A percentile compares a stretch with the other conserved stretches of the same genome.
Evolutionary conservation across 1,284 basidiomycete species (phyloP).

Genomic region (Tilletia horrida): DNA sequence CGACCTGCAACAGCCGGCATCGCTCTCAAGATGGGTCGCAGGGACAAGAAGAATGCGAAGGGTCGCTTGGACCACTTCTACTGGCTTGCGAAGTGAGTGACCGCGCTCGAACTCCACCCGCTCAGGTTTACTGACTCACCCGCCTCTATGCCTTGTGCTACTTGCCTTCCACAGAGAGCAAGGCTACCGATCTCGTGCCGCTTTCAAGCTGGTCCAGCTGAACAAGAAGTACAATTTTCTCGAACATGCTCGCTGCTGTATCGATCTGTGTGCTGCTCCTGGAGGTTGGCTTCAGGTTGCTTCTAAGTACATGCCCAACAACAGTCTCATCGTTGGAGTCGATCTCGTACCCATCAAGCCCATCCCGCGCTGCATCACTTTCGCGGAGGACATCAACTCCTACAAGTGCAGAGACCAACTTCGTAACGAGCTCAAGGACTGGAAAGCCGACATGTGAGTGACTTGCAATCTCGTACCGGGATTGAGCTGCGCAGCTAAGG

Average conservation of each 20-base stretch:
- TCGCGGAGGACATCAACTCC: conserved; percentile 93
- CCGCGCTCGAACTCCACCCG: not conserved
- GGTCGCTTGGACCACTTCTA: conserved; percentile 54
- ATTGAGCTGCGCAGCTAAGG: not conserved
- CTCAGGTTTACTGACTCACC: not conserved
- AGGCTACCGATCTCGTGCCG: conserved; percentile 97
- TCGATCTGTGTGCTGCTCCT: conserved; percentile 97
- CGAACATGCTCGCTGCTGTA: conserved; percentile 84
- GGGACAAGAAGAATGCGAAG: conserved; percentile 22
- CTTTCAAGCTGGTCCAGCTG: conserved; percentile 98
- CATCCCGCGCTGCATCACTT: conserved; percentile 87
- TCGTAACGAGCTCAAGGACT: conserved; percentile 87
- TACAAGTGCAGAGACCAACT: conserved; percentile 82
- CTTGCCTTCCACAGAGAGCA: conserved; percentile 64
- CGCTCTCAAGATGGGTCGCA: conserved; percentile 19
- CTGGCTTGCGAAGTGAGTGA: conserved; percentile 58
- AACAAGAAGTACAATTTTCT: conserved; percentile 97
- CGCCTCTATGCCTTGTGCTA: not conserved
- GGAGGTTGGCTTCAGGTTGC: conserved; percentile 99
- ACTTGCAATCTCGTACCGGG: not conserved
- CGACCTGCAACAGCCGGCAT: too few relatives aligned
- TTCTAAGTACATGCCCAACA: conserved; percentile 94
- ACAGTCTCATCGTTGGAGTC: conserved; percentile 92
- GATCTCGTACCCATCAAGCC: conserved; percentile 95
- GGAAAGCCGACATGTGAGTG: conserved; percentile 86